Base-by-base conservation (phyloP, 179 eudicot species). In the Actinidia polygama region DNA sequence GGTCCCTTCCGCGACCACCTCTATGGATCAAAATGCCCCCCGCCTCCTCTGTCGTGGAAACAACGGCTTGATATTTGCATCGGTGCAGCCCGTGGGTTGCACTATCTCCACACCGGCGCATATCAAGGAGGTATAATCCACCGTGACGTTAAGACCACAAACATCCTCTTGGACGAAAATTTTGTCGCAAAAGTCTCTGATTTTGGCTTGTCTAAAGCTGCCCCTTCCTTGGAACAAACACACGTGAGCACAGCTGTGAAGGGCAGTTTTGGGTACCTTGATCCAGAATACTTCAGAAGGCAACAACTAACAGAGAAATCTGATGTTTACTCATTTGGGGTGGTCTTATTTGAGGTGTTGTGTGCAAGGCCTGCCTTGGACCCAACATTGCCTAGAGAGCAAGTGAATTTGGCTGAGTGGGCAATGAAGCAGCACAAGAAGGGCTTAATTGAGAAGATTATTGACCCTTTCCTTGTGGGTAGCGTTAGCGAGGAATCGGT, bases 21-120 rank as follows among this genome's bases (percentile, higher is more conserved):
- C 5, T 96, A 96, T n/a, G 92, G 95, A n/a, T 59, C 90, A 1
- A 84, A 53, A 14, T 47, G 3, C 6, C 11, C 7, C 87, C 91
- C 46, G 46, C 82, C 87, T 14, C 67, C 68, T 46, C 57, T 96
- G 57, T 30, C 92, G 5, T 96, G 99, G 98, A 88, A 93, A 73
- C 93, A 95, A 53, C 77, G 98, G 79, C 95, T 96, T 0, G 98
- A 96, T 73, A 93, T 96, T 2, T 95, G 99, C 84, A 95, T 96
- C 1, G 98, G 98, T 4, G 86, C 99, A 0, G 98, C 98, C 1
- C 89, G 97, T 4, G 99, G 98, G 14, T 78, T 96, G 54, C 99
- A 96, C 74, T 96, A 96, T 73, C 99, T 96, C 75, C 99, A 96
- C 87, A 94, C 98, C 0, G 99, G 99, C 0, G 91, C 99, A 1